A percentile compares a stretch with the other conserved stretches of the same genome.
phyloP scores from a whole-genome alignment of 805 yeast species.

The Lachancea sp. region DNA sequence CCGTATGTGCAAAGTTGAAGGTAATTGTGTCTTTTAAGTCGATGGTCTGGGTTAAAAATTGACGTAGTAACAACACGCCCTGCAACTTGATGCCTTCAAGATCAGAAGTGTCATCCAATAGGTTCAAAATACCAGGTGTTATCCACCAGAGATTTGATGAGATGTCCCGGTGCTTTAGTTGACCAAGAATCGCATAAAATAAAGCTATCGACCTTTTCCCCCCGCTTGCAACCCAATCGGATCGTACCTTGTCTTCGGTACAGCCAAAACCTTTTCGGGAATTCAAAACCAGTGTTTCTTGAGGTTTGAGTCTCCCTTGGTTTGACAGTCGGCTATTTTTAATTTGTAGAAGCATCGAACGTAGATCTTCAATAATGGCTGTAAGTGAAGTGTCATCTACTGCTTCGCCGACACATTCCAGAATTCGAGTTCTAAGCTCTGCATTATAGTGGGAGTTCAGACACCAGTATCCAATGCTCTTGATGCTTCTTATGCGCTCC shows the following conservation, averaged over 20 bases:
- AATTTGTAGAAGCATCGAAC: slow-evolving; percentile 8
- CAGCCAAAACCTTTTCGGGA: slow-evolving; percentile 7
- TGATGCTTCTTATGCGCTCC: not conserved
- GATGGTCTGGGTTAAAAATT: slow-evolving; percentile 18
- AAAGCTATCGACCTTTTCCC: slow-evolving; percentile 25
- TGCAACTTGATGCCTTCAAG: slow-evolving; percentile 19
- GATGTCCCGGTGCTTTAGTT: slow-evolving; percentile 17
- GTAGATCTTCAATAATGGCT: slow-evolving; percentile 3
- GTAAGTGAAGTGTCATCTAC: not conserved
- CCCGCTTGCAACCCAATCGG: slow-evolving; percentile 21
- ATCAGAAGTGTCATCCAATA: slow-evolving; percentile 29
- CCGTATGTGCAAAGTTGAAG: slow-evolving; percentile 19
- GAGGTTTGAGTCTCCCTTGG: not conserved
- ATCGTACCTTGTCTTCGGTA: slow-evolving; percentile 18
- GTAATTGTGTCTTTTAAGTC: slow-evolving; percentile 6
- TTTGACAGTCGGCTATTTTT: slow-evolving; percentile 2
- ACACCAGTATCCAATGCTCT: not conserved
- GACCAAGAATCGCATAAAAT: slow-evolving; percentile 18
- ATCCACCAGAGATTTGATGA: slow-evolving; percentile 31
- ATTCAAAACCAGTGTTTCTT: not conserved
- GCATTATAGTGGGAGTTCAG: not conserved
- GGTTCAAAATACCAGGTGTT: slow-evolving; percentile 29
- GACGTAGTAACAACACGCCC: slow-evolving; percentile 22
- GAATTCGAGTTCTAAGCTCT: not conserved
- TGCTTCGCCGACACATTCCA: not conserved